Conservation (phyloP, 1,139 yeast species). For the Taphrina communis region DNA sequence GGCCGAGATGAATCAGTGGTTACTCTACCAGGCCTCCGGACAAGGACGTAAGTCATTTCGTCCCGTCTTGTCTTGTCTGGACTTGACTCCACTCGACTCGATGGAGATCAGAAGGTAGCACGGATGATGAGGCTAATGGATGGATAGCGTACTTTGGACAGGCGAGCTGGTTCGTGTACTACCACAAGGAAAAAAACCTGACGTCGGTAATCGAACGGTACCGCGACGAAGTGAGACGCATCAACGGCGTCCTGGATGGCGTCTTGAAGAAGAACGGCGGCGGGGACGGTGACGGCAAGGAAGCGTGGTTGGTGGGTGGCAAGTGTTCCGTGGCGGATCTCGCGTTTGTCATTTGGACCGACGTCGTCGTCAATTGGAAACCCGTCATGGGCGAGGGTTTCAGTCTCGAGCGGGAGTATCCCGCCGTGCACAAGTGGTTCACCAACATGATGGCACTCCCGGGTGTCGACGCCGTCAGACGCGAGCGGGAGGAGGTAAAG, state of each 20-base stretch:
- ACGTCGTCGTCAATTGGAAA: constrained; percentile 18
- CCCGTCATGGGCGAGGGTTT: constrained; percentile 5
- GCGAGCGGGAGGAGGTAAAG: constrained; percentile 18
- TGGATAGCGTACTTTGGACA: constrained; percentile 23
- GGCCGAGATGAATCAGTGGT: constrained; percentile 7
- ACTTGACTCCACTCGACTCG: no score
- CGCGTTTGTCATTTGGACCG: constrained; percentile 24
- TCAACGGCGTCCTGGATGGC: constrained; percentile 16
- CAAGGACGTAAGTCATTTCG: constrained; percentile 17
- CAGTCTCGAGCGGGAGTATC: constrained; percentile 7
- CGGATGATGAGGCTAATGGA: neutral
- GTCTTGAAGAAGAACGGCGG: constrained; percentile 8
- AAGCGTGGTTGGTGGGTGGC: constrained; percentile 20
- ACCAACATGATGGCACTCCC: constrained; percentile 6
- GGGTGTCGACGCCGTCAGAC: constrained; percentile 14
- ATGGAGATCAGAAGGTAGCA: neutral
- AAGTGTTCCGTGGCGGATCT: constrained; percentile 23
- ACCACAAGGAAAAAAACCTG: constrained; percentile 22
- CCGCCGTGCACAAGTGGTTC: constrained; percentile 20
- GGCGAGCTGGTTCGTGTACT: constrained; percentile 17
- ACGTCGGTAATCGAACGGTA: constrained; percentile 23
- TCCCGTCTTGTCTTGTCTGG: neutral
- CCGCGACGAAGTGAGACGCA: constrained; percentile 14
- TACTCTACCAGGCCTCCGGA: constrained; percentile 19
- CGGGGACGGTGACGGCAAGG: no score